A percentile compares a stretch with the other conserved stretches of the same genome.
These are phyloP conservation scores for Globisporangium nunn DNA, from an alignment of 352 stramenopile genomes.

Conservation along the genomic window DNA sequence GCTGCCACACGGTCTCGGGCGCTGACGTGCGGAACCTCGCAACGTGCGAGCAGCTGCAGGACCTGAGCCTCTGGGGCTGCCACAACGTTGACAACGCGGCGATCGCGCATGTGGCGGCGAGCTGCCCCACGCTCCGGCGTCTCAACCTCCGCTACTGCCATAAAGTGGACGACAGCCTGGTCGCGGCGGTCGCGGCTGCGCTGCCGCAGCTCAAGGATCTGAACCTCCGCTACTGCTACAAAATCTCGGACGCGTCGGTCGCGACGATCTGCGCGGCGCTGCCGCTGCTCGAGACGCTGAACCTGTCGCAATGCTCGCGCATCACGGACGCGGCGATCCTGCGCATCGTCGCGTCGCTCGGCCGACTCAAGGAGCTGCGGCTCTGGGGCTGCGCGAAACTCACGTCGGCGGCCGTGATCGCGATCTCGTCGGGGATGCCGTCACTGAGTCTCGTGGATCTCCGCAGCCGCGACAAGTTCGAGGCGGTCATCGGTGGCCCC, in stretches of 20 bases:
- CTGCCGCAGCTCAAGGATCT: conserved; percentile 51
- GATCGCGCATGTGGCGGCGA: conserved; percentile 45
- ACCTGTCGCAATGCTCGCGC: conserved; percentile 77
- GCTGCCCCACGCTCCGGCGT: conserved; percentile 33
- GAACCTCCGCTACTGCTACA: conserved; percentile 85
- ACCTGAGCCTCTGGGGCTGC: conserved; percentile 70
- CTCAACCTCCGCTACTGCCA: conserved; percentile 81
- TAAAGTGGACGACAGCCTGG: conserved; percentile 73
- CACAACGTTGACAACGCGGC: conserved; percentile 71
- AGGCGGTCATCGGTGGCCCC: conserved; percentile 67
- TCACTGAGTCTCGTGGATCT: conserved; percentile 67
- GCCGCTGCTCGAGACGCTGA: conserved; percentile 44
- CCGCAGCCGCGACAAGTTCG: conserved; percentile 67
- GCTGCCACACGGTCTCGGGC: conserved; percentile 64
- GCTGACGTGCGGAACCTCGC: conserved; percentile 40
- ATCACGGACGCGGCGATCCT: conserved; percentile 68
- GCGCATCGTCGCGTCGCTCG: conserved; percentile 48
- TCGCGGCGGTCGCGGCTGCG: conserved; percentile 39
- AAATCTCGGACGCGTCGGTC: conserved; percentile 68
- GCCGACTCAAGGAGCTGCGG: conserved; percentile 55
- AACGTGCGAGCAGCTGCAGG: conserved; percentile 33
- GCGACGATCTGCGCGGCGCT: conserved; percentile 40
- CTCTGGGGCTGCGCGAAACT: conserved; percentile 82
- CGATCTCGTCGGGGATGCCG: conserved; percentile 57
- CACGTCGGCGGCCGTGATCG: conserved; percentile 59